These are phyloP conservation scores for Amylostereum areolatum DNA, from an alignment of 1,284 basidiomycete genomes.

Conservation along the genomic window DNA sequence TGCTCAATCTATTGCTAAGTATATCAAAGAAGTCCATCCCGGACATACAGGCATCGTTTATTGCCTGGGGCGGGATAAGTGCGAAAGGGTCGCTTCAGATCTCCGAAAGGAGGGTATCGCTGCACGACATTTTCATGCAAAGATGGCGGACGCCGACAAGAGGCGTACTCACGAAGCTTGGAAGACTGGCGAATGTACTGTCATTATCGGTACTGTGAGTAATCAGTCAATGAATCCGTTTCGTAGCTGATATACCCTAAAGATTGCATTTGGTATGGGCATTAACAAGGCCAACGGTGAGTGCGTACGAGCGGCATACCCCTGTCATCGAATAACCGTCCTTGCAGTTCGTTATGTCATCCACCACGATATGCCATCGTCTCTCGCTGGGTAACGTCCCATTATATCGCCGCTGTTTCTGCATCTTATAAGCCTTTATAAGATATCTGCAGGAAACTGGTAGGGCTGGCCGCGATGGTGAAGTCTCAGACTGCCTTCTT, in stretches of 20 bases:
- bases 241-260: slow-evolving; percentile 3
- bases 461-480: slow-evolving; percentile 76
- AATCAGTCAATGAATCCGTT: background rate
- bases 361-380: slow-evolving; percentile 66
- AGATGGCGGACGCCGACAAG: slow-evolving; percentile 63
- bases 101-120: slow-evolving; percentile 54
- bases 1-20: slow-evolving; percentile 63
- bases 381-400: slow-evolving; percentile 52
- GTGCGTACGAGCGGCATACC: slow-evolving; percentile 8
- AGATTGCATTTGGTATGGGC: slow-evolving; percentile 92
- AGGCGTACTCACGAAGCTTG: slow-evolving; percentile 65
- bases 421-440: background rate
- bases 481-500: slow-evolving; percentile 55
- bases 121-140: slow-evolving; percentile 87
- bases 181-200: slow-evolving; percentile 67
- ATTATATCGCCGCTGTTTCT: slow-evolving; percentile 4
- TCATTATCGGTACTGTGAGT: slow-evolving; percentile 87
- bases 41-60: slow-evolving; percentile 85
- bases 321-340: slow-evolving; percentile 4
- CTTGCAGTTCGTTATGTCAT: slow-evolving; percentile 69
- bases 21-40: slow-evolving; percentile 58
- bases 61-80: slow-evolving; percentile 65
- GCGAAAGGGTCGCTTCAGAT: slow-evolving; percentile 74
- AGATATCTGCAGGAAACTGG: slow-evolving; percentile 85
- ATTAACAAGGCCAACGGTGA: slow-evolving; percentile 85